A percentile compares a stretch with the other conserved stretches of the same genome.
phyloP scores from a whole-genome alignment of 148 eudicot genomes.

The Polygonum aviculare region DNA sequence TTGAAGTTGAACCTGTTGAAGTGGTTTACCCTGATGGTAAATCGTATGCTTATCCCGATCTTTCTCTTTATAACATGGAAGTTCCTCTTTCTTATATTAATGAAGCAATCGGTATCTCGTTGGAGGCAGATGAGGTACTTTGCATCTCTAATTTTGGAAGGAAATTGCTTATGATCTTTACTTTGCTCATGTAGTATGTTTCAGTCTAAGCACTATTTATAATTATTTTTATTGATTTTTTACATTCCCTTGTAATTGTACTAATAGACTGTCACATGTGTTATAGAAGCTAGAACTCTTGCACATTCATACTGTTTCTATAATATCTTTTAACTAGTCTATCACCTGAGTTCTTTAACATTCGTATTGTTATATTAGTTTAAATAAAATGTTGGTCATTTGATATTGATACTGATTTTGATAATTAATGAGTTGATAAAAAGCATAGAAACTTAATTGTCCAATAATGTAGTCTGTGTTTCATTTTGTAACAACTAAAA shows the following conservation, averaged over 20 bases:
- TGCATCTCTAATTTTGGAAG: not conserved
- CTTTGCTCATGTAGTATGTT: not conserved
- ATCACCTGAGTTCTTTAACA: too few relatives aligned
- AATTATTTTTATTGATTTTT: not conserved
- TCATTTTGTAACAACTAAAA: too few relatives aligned
- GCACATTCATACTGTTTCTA: not conserved
- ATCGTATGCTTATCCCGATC: slow-evolving; percentile 63
- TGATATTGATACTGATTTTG: too few relatives aligned
- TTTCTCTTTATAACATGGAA: slow-evolving; percentile 65
- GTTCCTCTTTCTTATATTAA: slow-evolving; percentile 73
- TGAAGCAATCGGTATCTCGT: slow-evolving; percentile 56
- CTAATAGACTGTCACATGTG: not conserved
- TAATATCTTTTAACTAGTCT: not conserved
- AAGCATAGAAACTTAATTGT: too few relatives aligned
- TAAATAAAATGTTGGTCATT: too few relatives aligned
- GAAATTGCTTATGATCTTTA: not conserved
- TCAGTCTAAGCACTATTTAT: not conserved
- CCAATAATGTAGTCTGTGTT: too few relatives aligned
- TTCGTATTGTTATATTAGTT: too few relatives aligned
- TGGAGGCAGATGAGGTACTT: slow-evolving; percentile 69
- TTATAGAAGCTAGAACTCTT: not conserved
- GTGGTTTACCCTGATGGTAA: slow-evolving; percentile 64
- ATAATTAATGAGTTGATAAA: too few relatives aligned
- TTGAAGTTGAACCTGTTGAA: slow-evolving; percentile 92
- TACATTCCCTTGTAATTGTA: not conserved